These are phyloP conservation scores for Pueraria montana DNA, from an alignment of 306 rosid genomes.

Conservation along the genomic window DNA sequence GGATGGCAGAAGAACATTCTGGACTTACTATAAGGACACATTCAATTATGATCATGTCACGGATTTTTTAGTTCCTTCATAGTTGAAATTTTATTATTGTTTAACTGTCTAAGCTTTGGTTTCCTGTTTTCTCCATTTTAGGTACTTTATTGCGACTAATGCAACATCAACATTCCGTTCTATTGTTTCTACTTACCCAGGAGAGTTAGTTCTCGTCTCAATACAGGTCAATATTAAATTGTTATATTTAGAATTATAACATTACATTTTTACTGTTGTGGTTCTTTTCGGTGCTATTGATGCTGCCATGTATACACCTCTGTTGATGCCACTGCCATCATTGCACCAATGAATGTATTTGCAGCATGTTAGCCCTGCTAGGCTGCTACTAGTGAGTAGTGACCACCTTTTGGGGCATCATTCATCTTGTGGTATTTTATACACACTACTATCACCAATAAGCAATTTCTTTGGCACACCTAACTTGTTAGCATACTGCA, in stretches of 20 bases:
- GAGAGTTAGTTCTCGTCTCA: conserved; percentile 79
- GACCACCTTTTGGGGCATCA: background rate
- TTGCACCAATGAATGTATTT: conserved; percentile 5
- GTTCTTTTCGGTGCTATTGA: background rate
- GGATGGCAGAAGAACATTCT: conserved; percentile 35
- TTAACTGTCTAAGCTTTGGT: conserved; percentile 35
- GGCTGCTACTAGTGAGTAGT: background rate
- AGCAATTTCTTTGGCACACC: conserved; percentile 27
- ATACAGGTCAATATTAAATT: conserved; percentile 72
- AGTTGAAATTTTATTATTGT: conserved; percentile 1
- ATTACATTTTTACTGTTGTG: conserved; percentile 22
- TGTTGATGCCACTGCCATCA: conserved; percentile 3
- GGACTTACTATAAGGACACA: background rate
- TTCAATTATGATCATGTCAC: conserved; percentile 5
- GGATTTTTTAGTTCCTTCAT: conserved; percentile 32
- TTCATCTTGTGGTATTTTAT: background rate
- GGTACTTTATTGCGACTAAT: conserved; percentile 83
- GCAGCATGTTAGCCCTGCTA: background rate
- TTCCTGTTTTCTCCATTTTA: conserved; percentile 51
- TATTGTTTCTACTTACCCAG: conserved; percentile 77
- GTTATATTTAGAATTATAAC: conserved; percentile 17
- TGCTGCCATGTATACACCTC: background rate
- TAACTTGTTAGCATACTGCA: background rate
- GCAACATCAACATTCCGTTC: conserved; percentile 91
- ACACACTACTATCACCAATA: background rate